These are phyloP conservation scores for Chlorella sp. DNA, from an alignment of 139 green algal genomes.

Conservation along the genomic window DNA sequence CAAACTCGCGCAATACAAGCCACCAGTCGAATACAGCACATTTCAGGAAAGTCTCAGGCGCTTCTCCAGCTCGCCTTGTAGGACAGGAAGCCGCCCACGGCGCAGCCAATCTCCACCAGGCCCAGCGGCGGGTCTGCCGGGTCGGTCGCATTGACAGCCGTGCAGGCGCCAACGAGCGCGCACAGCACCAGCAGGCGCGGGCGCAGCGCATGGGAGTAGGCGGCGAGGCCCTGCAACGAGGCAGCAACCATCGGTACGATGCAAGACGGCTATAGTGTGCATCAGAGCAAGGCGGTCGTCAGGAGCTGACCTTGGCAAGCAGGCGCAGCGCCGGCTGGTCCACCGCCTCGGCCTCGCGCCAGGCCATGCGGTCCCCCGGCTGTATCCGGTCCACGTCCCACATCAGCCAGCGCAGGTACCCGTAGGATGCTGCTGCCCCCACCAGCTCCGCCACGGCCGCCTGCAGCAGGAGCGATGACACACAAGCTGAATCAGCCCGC, in stretches of 20 bases:
- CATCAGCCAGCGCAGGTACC: slow-evolving; percentile 60
- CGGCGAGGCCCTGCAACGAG: too few species aligned
- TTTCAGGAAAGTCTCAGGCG: too few species aligned
- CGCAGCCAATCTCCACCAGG: slow-evolving; percentile 48
- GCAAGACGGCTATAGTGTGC: too few species aligned
- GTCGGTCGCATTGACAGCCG: slow-evolving; percentile 27
- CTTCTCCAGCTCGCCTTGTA: slow-evolving; percentile 65
- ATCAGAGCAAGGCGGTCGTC: too few species aligned
- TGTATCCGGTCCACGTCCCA: slow-evolving; percentile 56
- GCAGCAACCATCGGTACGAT: slow-evolving; percentile 50
- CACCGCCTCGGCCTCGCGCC: slow-evolving; percentile 57
- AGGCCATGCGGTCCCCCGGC: slow-evolving; percentile 43
- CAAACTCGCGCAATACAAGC: too few species aligned
- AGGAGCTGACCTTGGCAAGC: slow-evolving; percentile 54
- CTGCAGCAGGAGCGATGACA: neutral
- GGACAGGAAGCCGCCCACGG: slow-evolving; percentile 62
- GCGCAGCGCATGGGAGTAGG: slow-evolving; percentile 37
- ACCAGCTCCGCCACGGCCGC: slow-evolving; percentile 57
- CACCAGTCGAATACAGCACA: too few species aligned
- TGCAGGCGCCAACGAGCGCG: slow-evolving; percentile 28
- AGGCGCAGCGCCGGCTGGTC: slow-evolving; percentile 29
- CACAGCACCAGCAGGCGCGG: slow-evolving; percentile 65
- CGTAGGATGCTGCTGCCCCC: slow-evolving; percentile 50
- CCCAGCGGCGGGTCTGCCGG: slow-evolving; percentile 13
- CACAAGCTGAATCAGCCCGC: too few species aligned